Base-by-base conservation (phyloP, 2,329 filamentous ascomycete species). In the Penicillium corylophilum region DNA sequence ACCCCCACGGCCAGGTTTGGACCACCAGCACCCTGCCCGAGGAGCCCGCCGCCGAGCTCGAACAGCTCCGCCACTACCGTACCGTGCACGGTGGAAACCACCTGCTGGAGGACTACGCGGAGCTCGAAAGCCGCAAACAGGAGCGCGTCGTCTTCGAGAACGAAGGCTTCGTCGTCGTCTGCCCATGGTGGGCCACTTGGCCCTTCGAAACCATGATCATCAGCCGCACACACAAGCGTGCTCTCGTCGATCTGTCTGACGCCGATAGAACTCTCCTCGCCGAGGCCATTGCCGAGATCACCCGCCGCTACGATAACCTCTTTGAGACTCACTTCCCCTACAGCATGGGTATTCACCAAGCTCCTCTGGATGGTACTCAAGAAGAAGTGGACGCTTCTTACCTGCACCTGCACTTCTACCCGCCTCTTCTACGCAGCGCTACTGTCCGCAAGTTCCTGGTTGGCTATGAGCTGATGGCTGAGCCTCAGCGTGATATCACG, bases 121-220 rank as follows among this genome's bases (percentile, higher is more conserved):
- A 85, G 64, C 77, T 96, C 3, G 94, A 99, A 71, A 77, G 86
- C 47, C 80, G 86, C 63, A 95, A 95, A 75, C 76, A 85, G 60
- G 91, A 96, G 73, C 85, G 94, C 10, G 82, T 95, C 8, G 88
- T 99, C 0, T 96, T 89, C 69, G 86, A 95, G 70, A 99, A 99
- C 69, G 82, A 82, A 10, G 79, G 79, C 1, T 99, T 97, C 71
- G 76, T 96, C 38, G 87, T 92, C 0, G 83, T 97, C 15, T 96
- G 92, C 65, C 94, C 94, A 0, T 99, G 94, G 91, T 99, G 94
- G 94, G 94, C 90, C 0, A 82, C 90, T 16, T 99, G 94, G 94
- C 94, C 94, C 0, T 99, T 96, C 56, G 94, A 99, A 77, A 88
- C 93, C 42, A 88, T 99, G 78, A 82, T 99, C 53, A 79, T 96